Evolutionary conservation across 2,329 filamentous ascomycete species (phyloP), one percentile per base, ranked within the genome.

Genomic region (Penicillium palitans): DNA sequence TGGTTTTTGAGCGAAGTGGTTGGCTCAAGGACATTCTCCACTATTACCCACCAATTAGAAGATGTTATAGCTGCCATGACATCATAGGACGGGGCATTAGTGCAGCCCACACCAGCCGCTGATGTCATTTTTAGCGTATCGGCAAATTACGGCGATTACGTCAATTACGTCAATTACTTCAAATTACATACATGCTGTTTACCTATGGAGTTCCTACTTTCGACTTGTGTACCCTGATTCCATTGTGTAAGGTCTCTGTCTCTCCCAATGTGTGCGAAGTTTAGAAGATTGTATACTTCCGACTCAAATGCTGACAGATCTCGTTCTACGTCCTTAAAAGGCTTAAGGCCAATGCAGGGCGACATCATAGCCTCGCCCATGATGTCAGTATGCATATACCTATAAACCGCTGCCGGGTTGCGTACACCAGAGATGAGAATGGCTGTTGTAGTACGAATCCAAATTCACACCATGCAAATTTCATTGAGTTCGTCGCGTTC

Each of bases 11-110:
- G 45, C 52, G 56, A 60, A 46, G 61, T 67, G 59, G 59, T 64
- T 57, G 41, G 52, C 33, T 39, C 41, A 35, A 7, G 21, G 17
- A 8, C 13, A 2, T 3, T 7, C 9, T 29, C 46, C 27, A 29
- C 61, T 59, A 66, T 5, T 4, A 3, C 25, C 41, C 24, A 31
- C 66, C 64, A 68, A 68, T 68, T 52, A 64, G 33, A 45, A 2
- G 1, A 1, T 2, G 10, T 0, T 0, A 13, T 31, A 0, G 1
- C 17, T 21, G 61, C 60, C 57, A 67, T 68, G 61, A 65, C 56
- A 61, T 68, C 66, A 67, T 42, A 0, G 3, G 10, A 29, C 44
- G 55, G 55, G 13, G 57, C 25, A 37, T 45, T 7, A 42, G 25
- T 25, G 12, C 15, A 39, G 19, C 17, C 24, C 19, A 40, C 29